phyloP scores from a whole-genome alignment of 257 asterid genomes.

The Catharanthus roseus region DNA sequence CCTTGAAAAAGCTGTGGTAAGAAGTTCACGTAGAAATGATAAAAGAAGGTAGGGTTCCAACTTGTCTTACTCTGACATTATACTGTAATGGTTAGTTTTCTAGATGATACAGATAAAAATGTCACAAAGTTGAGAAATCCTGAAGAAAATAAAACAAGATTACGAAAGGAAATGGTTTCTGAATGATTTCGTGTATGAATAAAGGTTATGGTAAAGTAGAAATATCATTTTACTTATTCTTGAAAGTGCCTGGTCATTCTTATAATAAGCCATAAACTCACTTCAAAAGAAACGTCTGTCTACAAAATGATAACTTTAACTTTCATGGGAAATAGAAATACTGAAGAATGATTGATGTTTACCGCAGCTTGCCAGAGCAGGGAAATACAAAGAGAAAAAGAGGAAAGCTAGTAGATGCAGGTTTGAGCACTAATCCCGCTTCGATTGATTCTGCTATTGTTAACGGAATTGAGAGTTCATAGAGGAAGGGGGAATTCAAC shows the following conservation, averaged over 20 bases:
- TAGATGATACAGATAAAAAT: neutral
- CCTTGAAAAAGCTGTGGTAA: slow-evolving; percentile 61
- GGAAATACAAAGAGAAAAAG: slow-evolving; percentile 27
- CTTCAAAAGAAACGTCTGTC: neutral
- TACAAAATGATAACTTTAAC: too few relatives aligned
- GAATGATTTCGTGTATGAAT: neutral
- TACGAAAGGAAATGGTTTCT: slow-evolving; percentile 5
- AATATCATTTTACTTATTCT: too few relatives aligned
- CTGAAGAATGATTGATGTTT: neutral
- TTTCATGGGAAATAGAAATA: neutral
- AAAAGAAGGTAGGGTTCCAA: slow-evolving; percentile 39
- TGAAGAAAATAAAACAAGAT: neutral
- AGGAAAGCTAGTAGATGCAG: slow-evolving; percentile 24
- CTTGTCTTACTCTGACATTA: neutral
- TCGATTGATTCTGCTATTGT: neutral
- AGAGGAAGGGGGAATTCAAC: neutral
- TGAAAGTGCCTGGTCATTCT: neutral
- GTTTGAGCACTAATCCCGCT: slow-evolving; percentile 2
- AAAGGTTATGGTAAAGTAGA: too few relatives aligned
- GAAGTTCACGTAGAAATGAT: slow-evolving; percentile 35
- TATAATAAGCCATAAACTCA: neutral
- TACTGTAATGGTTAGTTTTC: neutral
- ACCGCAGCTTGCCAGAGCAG: slow-evolving; percentile 40
- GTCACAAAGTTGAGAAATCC: neutral
- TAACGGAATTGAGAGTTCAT: neutral